phyloP scores from a whole-genome alignment of 768 basidiomycete species.

The Coprinopsis sp. region DNA sequence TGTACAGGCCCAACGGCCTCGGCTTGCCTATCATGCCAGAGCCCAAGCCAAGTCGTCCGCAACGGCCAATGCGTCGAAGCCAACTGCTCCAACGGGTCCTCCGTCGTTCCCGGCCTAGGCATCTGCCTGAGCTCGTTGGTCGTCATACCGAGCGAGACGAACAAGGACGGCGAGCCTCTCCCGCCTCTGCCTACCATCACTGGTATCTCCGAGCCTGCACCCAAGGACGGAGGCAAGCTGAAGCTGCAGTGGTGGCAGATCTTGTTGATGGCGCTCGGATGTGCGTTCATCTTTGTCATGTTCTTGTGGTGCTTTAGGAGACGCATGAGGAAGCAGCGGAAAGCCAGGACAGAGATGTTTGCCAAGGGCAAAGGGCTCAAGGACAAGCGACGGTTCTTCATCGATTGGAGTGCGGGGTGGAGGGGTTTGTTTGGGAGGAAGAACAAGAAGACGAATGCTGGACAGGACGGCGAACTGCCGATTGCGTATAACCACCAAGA shows the following conservation, averaged over 20 bases:
- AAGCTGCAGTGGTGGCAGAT: constrained; percentile 80
- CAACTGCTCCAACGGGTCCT: constrained; percentile 48
- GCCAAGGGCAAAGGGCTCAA: constrained; percentile 51
- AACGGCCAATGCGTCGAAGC: constrained; percentile 61
- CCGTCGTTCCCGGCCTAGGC: constrained; percentile 65
- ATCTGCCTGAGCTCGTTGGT: constrained; percentile 78
- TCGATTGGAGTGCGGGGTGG: constrained; percentile 1
- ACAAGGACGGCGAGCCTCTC: no score
- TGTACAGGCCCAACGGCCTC: constrained; percentile 67
- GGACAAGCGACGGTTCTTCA: constrained; percentile 51
- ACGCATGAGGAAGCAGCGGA: constrained; percentile 60
- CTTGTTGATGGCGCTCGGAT: constrained; percentile 76
- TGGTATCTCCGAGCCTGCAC: constrained; percentile 50
- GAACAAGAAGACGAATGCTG: background rate
- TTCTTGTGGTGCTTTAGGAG: constrained; percentile 69
- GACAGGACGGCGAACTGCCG: constrained; percentile 2
- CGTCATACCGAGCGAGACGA: constrained; percentile 41
- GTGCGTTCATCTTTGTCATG: constrained; percentile 71
- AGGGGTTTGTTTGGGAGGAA: constrained; percentile 1
- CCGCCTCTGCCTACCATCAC: constrained; percentile 54
- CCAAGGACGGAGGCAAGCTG: constrained; percentile 27
- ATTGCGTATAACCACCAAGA: constrained; percentile 13
- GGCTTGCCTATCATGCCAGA: constrained; percentile 73
- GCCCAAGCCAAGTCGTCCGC: constrained; percentile 54
- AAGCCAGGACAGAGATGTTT: constrained; percentile 57